Conservation (phyloP, 305 asterid genomes). For the Lippia alba region DNA sequence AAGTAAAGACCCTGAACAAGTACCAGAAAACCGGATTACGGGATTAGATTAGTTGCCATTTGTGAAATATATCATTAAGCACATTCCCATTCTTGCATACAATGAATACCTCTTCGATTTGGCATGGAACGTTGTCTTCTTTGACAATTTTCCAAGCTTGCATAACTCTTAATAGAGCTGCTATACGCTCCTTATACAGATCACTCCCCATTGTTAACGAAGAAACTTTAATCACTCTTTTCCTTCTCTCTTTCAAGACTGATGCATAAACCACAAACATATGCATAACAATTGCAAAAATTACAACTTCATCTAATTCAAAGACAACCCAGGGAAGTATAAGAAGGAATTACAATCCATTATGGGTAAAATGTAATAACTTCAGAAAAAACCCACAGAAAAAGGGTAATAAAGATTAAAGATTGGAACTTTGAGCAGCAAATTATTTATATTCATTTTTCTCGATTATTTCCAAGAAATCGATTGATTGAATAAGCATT, state of each 20-base stretch:
- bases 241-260: conserved; percentile 3
- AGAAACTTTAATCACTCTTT: conserved; percentile 1
- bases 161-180: conserved; percentile 50
- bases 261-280: conserved; percentile 21
- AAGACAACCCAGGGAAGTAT: not conserved
- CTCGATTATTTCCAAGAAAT: not conserved
- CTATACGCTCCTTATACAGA: conserved; percentile 39
- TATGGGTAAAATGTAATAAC: not conserved
- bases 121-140: conserved; percentile 63
- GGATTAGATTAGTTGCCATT: not conserved
- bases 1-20: conserved; percentile 72
- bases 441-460: not conserved
- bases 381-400: not conserved
- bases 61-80: not conserved
- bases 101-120: conserved; percentile 79
- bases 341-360: not conserved
- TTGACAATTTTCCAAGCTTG: conserved; percentile 41
- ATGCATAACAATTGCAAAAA: not conserved
- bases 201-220: conserved; percentile 45
- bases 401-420: not conserved
- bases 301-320: conserved; percentile 12
- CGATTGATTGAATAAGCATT: not conserved
- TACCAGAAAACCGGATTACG: conserved; percentile 6
- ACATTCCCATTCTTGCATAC: conserved; percentile 36
- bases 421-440: not conserved